These are phyloP conservation scores for Crithidia bombi DNA, from an alignment of 208 protist genomes.

Conservation along the genomic window DNA sequence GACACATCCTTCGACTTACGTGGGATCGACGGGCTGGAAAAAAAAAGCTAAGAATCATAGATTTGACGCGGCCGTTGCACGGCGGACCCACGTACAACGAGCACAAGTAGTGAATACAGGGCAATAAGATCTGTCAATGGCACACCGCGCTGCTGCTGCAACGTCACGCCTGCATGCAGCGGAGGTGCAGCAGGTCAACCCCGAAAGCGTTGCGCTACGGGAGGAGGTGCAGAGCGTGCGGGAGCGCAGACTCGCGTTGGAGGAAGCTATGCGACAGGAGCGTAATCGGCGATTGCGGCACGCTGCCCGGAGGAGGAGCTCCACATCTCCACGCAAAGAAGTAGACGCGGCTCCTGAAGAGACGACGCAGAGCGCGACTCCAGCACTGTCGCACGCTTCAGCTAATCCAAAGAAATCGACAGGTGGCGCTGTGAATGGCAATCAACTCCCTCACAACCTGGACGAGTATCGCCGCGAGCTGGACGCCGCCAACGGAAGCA, in stretches of 20 bases:
- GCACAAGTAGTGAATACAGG: too few species aligned
- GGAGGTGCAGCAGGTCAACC: conserved; percentile 18
- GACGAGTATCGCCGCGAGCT: conserved; percentile 36
- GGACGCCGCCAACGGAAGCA: conserved; percentile 19
- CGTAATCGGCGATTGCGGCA: conserved; percentile 28
- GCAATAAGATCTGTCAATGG: too few species aligned
- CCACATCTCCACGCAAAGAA: neutral
- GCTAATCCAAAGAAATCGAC: neutral
- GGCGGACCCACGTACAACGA: too few species aligned
- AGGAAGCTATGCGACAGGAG: conserved; percentile 35
- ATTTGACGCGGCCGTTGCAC: too few species aligned
- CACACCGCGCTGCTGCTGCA: conserved; percentile 2
- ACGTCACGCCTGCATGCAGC: conserved; percentile 17
- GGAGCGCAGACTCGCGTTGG: conserved; percentile 19
- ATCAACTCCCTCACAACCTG: neutral
- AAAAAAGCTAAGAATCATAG: too few species aligned
- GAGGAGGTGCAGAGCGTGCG: conserved; percentile 14
- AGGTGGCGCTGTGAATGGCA: neutral
- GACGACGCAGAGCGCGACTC: neutral
- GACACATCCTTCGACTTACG: too few species aligned
- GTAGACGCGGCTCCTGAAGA: neutral
- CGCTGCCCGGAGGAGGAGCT: neutral
- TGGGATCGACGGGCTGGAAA: too few species aligned
- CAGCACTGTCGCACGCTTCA: neutral
- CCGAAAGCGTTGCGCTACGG: conserved; percentile 10